Conservation (phyloP, 2,329 filamentous ascomycete species). For the Aspergillus proliferans region DNA sequence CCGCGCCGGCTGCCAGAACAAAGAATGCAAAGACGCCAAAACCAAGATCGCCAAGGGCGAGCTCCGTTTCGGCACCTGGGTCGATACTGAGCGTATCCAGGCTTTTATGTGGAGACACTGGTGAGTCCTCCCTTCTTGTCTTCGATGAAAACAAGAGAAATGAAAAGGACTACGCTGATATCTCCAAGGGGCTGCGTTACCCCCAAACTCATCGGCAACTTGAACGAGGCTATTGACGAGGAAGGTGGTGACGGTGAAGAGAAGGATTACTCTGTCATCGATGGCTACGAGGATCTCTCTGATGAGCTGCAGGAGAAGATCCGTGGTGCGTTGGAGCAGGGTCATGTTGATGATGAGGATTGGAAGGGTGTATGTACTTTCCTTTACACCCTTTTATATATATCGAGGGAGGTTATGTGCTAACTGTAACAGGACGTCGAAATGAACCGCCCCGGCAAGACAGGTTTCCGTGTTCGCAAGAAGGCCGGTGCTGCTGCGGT, state of each 20-base stretch:
- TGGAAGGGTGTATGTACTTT: conserved; percentile 72
- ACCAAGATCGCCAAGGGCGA: conserved; percentile 74
- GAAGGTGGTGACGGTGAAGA: conserved; percentile 40
- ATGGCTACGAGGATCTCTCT: conserved; percentile 74
- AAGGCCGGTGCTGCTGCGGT: conserved; percentile 27
- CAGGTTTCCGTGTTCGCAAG: conserved; percentile 52
- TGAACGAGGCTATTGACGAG: conserved; percentile 44
- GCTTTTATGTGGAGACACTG: conserved; percentile 80
- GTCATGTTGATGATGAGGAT: conserved; percentile 76
- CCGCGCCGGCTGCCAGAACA: conserved; percentile 68
- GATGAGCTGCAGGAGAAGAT: conserved; percentile 67
- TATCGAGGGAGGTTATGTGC: conserved; percentile 1
- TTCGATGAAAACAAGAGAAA: background rate
- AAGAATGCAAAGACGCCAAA: conserved; percentile 62
- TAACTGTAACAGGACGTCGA: conserved; percentile 57
- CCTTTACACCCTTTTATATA: background rate
- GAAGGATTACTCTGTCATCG: conserved; percentile 61
- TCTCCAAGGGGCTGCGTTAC: conserved; percentile 75
- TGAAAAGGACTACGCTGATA: background rate
- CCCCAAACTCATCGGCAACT: conserved; percentile 62
- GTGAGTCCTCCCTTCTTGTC: conserved; percentile 45
- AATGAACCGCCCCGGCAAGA: conserved; percentile 62
- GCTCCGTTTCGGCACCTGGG: conserved; percentile 68
- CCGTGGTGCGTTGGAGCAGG: conserved; percentile 62
- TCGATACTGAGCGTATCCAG: conserved; percentile 56